A percentile compares a stretch with the other conserved stretches of the same genome.
Conservation (phyloP, 1,139 yeast species). For the Saccharomyces hybrid region DNA sequence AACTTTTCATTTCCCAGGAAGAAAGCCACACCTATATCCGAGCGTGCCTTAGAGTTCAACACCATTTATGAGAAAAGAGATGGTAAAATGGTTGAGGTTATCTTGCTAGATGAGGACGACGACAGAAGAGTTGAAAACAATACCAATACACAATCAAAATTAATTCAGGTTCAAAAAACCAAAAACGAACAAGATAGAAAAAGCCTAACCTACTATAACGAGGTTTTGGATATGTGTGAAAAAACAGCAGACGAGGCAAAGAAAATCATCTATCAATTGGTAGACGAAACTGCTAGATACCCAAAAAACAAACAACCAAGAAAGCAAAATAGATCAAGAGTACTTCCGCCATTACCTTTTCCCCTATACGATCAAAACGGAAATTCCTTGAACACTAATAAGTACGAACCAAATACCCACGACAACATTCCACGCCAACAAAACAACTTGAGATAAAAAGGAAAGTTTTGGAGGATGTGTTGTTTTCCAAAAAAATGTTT, state of each 20-base stretch:
- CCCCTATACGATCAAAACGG: constrained; percentile 2
- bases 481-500: background rate
- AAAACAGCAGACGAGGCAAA: constrained; percentile 26
- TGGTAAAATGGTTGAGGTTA: constrained; percentile 23
- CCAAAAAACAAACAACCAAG: background rate
- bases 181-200: constrained; percentile 4
- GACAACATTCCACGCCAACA: background rate
- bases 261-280: constrained; percentile 18
- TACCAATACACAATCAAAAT: background rate
- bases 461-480: background rate
- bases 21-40: background rate
- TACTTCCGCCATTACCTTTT: constrained; percentile 6
- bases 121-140: background rate
- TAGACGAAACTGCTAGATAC: background rate
- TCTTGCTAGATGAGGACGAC: constrained; percentile 20
- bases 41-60: background rate
- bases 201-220: constrained; percentile 11
- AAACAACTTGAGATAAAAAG: background rate
- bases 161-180: constrained; percentile 1
- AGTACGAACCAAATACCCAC: background rate
- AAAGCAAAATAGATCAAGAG: background rate
- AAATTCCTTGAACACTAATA: background rate
- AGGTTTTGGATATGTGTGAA: constrained; percentile 25
- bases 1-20: background rate
- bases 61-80: constrained; percentile 15